phyloP scores from a whole-genome alignment of 179 eudicot species.

The Silene noctiflora region DNA sequence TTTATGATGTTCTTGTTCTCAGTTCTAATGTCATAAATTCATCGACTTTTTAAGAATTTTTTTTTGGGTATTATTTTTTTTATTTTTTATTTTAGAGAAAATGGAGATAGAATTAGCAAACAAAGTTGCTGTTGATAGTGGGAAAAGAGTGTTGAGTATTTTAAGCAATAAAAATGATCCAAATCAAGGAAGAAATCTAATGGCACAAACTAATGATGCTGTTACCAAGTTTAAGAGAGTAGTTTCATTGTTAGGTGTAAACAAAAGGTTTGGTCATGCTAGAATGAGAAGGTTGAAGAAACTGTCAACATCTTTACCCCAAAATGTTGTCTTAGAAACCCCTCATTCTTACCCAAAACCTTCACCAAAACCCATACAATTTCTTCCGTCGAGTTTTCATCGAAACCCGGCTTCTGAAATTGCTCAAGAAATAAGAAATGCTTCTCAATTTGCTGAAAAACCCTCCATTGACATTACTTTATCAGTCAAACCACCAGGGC shows the following conservation, averaged over 20 bases:
- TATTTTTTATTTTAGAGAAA: conserved; percentile 12
- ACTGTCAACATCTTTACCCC: conserved; percentile 40
- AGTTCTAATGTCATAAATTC: neutral
- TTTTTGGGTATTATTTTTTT: neutral
- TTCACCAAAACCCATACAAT: conserved; percentile 37
- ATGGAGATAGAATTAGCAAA: conserved; percentile 69
- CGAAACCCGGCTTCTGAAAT: conserved; percentile 37
- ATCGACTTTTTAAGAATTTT: neutral
- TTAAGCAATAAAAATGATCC: conserved; percentile 43
- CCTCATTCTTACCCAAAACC: conserved; percentile 37
- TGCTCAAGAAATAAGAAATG: conserved; percentile 36
- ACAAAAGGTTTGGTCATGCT: conserved; percentile 55
- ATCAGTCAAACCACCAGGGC: conserved; percentile 32
- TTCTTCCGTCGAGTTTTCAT: conserved; percentile 31
- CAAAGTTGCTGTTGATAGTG: conserved; percentile 70
- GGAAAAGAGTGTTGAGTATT: conserved; percentile 52
- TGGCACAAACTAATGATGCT: conserved; percentile 57
- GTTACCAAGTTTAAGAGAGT: conserved; percentile 70
- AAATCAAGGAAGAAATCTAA: conserved; percentile 37
- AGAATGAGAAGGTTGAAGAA: conserved; percentile 54
- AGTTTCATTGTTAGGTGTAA: conserved; percentile 46
- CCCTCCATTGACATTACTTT: conserved; percentile 26
- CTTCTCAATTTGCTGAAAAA: conserved; percentile 29
- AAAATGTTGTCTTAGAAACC: conserved; percentile 44
- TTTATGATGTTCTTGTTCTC: conserved; percentile 14